These are phyloP conservation scores for Annulohypoxylon moriforme DNA, from an alignment of 495 filamentous ascomycete species.

Conservation along the genomic window DNA sequence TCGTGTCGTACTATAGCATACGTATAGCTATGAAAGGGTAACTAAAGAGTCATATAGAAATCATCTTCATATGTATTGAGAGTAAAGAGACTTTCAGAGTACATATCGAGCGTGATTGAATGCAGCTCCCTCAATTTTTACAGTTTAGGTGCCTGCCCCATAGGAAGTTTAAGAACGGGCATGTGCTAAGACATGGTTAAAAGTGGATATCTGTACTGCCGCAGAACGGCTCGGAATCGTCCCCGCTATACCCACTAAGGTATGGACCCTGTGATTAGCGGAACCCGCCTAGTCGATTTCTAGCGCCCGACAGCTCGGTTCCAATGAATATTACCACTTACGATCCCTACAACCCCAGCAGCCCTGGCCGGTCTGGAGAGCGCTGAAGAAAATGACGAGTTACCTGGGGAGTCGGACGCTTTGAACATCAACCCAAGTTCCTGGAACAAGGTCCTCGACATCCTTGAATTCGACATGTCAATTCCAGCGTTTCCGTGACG, in stretches of 20 bases:
- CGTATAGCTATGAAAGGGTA: not conserved
- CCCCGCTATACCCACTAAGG: constrained; percentile 20
- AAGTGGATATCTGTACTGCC: constrained; percentile 16
- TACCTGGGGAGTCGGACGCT: constrained; percentile 10
- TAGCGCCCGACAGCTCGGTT: constrained; percentile 37
- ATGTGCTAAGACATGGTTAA: constrained; percentile 15
- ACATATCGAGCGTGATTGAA: not conserved
- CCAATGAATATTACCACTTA: constrained; percentile 21
- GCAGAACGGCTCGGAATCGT: constrained; percentile 33
- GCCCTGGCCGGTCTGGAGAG: not conserved
- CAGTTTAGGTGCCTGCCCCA: constrained; percentile 1
- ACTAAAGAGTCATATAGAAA: not conserved
- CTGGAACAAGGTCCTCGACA: constrained; percentile 3
- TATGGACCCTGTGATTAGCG: constrained; percentile 19
- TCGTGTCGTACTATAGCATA: not conserved
- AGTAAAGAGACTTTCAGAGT: not conserved
- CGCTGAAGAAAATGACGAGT: not conserved
- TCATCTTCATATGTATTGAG: not conserved
- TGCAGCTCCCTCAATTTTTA: constrained; percentile 10
- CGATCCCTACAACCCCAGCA: not conserved
- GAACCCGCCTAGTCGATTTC: constrained; percentile 6
- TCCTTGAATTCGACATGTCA: not conserved
- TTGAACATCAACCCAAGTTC: constrained; percentile 19
- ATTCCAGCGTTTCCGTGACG: constrained; percentile 1
- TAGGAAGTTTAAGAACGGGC: constrained; percentile 11